These are phyloP conservation scores for Xylariaceae sp. DNA, from an alignment of 2,329 filamentous ascomycete species.

Conservation along the genomic window DNA sequence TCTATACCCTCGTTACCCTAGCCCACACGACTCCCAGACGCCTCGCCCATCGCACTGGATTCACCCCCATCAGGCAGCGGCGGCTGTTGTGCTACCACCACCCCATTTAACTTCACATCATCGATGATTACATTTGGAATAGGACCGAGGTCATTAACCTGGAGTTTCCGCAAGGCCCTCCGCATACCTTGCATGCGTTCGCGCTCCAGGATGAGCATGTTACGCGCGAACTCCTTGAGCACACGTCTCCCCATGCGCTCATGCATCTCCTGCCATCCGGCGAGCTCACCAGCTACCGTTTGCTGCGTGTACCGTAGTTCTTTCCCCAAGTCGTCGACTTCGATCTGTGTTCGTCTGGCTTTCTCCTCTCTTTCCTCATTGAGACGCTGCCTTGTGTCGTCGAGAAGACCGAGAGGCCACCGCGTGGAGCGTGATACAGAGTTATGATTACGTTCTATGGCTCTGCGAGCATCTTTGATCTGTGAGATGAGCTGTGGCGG, in stretches of 20 bases:
- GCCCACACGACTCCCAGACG: conserved; percentile 18
- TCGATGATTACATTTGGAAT: neutral
- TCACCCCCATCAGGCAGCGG: conserved; percentile 12
- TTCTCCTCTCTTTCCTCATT: conserved; percentile 82
- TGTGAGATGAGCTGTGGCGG: conserved; percentile 73
- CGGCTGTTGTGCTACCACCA: too few species aligned
- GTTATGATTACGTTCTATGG: conserved; percentile 72
- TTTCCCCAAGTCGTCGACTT: conserved; percentile 69
- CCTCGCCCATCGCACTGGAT: conserved; percentile 19
- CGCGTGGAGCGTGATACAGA: conserved; percentile 70
- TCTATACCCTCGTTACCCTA: conserved; percentile 15
- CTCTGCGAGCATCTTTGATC: conserved; percentile 70
- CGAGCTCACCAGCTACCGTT: conserved; percentile 85
- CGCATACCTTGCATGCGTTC: conserved; percentile 76
- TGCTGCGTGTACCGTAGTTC: conserved; percentile 91
- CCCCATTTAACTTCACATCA: too few species aligned
- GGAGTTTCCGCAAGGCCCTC: conserved; percentile 67
- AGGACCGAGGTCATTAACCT: conserved; percentile 22
- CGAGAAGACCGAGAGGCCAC: conserved; percentile 78
- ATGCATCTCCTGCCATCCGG: conserved; percentile 89
- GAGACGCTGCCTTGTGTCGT: conserved; percentile 79
- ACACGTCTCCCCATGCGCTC: conserved; percentile 71
- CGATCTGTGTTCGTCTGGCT: conserved; percentile 63
- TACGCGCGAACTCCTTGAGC: conserved; percentile 69
- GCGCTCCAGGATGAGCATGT: conserved; percentile 75